These are phyloP conservation scores for Phaeodactylum tricornutum DNA, from an alignment of 108 stramenopile species.

Conservation along the genomic window DNA sequence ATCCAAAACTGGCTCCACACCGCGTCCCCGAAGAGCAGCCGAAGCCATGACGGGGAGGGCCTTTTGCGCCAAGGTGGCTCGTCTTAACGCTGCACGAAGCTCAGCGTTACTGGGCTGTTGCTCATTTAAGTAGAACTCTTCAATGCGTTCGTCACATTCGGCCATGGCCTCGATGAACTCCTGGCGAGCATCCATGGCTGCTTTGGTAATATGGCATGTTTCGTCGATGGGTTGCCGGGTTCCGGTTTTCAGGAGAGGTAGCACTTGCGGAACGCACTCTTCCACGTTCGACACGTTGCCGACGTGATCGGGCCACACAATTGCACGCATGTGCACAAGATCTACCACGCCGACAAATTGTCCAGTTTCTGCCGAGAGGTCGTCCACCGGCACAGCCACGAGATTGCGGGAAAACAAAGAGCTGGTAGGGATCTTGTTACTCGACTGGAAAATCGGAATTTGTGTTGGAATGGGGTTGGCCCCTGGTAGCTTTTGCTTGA, in stretches of 20 bases:
- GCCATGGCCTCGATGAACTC: constrained; percentile 63
- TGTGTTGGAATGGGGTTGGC: constrained; percentile 68
- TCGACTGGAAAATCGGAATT: constrained; percentile 44
- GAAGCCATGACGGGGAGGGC: constrained; percentile 70
- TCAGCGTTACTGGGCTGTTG: constrained; percentile 48
- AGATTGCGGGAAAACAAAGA: constrained; percentile 7
- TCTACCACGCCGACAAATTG: constrained; percentile 91
- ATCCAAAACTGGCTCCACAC: constrained; percentile 92
- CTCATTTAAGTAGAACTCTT: constrained; percentile 66
- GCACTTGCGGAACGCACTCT: constrained; percentile 49
- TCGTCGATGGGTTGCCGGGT: constrained; percentile 19
- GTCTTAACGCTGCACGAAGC: constrained; percentile 55
- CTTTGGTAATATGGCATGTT: constrained; percentile 28
- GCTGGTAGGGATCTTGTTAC: not conserved
- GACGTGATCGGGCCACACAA: constrained; percentile 71
- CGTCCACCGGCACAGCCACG: constrained; percentile 18
- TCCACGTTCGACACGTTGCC: constrained; percentile 42
- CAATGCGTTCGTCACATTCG: constrained; percentile 72
- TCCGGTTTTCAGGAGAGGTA: constrained; percentile 22
- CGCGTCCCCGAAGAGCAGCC: constrained; percentile 84
- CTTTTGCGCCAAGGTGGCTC: constrained; percentile 48
- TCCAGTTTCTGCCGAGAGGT: constrained; percentile 22
- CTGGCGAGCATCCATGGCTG: constrained; percentile 41
- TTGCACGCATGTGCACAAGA: constrained; percentile 85
- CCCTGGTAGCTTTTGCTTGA: constrained; percentile 66